Percentiles rank a stretch among this genome's conserved stretches.
phyloP scores from a whole-genome alignment of 2,329 filamentous ascomycete genomes.

The Colletotrichum theobromicola region DNA sequence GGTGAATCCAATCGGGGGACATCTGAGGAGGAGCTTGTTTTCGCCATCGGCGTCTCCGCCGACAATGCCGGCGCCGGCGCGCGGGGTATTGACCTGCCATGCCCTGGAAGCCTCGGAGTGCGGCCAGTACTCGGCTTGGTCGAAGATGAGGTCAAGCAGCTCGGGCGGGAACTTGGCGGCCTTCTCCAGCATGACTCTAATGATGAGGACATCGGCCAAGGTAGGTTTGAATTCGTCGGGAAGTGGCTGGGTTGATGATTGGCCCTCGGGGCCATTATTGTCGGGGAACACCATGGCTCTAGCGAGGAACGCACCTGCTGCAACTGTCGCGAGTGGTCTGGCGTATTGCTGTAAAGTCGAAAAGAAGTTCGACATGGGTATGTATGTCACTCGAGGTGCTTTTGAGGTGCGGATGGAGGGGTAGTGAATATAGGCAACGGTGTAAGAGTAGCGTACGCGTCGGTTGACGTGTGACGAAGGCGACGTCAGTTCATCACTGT shows the following conservation, averaged over 20 bases:
- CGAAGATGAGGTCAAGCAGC: constrained; percentile 60
- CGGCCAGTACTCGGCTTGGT: constrained; percentile 68
- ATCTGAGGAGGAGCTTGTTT: constrained; percentile 39
- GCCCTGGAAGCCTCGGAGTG: constrained; percentile 44
- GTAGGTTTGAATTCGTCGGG: constrained; percentile 35
- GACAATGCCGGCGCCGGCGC: constrained; percentile 24
- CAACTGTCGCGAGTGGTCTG: neutral
- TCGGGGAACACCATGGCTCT: neutral
- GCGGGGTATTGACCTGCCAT: constrained; percentile 21
- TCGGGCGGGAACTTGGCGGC: constrained; percentile 55
- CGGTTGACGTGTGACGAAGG: neutral
- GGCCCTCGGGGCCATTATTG: neutral
- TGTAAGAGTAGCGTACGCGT: neutral
- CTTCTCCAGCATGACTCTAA: constrained; percentile 52
- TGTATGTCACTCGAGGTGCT: neutral
- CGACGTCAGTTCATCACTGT: constrained; percentile 6
- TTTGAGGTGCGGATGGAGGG: neutral
- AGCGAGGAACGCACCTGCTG: neutral
- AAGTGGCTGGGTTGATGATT: neutral
- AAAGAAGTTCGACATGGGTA: neutral
- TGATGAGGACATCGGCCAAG: constrained; percentile 53
- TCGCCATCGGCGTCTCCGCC: constrained; percentile 28
- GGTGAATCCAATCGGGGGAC: constrained; percentile 39
- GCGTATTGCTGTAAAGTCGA: constrained; percentile 4
- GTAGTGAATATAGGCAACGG: neutral